Evolutionary conservation across 2,329 filamentous ascomycete genomes (phyloP), one percentile per base, ranked within the genome.

Genomic region (Parasarocladium wereldwijsianum): DNA sequence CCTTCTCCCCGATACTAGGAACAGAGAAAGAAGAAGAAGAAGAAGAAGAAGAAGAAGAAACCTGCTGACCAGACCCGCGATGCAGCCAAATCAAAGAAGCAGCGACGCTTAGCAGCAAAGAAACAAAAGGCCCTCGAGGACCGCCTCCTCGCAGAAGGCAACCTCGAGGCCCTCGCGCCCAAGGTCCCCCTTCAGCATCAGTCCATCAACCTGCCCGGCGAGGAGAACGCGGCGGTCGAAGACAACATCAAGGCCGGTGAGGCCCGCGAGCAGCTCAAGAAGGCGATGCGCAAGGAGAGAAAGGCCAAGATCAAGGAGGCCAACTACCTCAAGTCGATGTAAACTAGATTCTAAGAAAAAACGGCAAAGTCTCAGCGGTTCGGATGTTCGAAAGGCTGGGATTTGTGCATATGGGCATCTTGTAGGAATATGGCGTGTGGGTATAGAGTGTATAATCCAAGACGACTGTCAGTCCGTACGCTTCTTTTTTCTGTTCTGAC

Each of bases 291-390:
- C 46, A 68, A 68, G 50, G 78, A 84, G 60, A 64, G 81, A 49
- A 71, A 76, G 55, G 70, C 68, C 35, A 70, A 66, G 55, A 90
- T 90, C 47, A 87, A 86, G 70, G 82, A 90, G 63, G 58, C 56
- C 49, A 90, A 90, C 58, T 90, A 85, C 66, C 68, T 90, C 55
- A 81, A 78, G 67, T 70, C 73, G 24, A 83, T 86, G 78, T 73
- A 62, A 58, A 40, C 17, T 11, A n/a, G n/a, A 12, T 21, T 20
- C 17, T 15, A 10, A 11, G n/a, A n/a, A n/a, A n/a, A n/a, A n/a
- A 16, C n/a, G 17, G 26, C 16, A 13, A 29, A 21, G 28, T 19
- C 32, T 38, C 26, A 31, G 21, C 23, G 35, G 29, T 32, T 26
- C 36, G 27, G 29, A 29, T 49, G 46, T 45, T 47, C 38, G 44